Evolutionary conservation across 495 filamentous ascomycete genomes (phyloP), one percentile per base, ranked within the genome.

Genomic region (Aspergillus mulundensis): DNA sequence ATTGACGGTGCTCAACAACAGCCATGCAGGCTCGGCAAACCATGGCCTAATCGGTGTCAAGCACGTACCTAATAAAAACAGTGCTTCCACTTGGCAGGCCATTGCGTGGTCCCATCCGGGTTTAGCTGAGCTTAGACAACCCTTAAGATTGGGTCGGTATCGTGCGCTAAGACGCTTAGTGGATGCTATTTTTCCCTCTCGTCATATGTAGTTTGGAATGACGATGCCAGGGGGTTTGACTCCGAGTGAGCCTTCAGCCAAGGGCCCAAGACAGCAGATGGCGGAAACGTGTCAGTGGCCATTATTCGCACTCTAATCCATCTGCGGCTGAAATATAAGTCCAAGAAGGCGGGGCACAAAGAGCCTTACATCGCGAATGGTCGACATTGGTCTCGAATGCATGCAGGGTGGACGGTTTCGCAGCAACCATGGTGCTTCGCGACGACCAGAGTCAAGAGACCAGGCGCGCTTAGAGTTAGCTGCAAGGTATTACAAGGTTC

Each of bases 291-390:
- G 32, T 40, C 32, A 48, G 16, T 42, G 53, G 25, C 18, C 32
- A 32, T 50, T 34, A 40, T n/a, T 23, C 36, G 21, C 25, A 16
- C 53, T 11, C 41, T 43, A 50, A 11, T 28, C 21, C 24, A 28
- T 40, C 46, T 57, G 54, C 54, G 54, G 54, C 54, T 57, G 45
- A 57, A 46, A 36, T 11, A 49, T 50, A 45, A 56, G 53, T 34
- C 23, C 20, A 36, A 50, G 11, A 36, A 41, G 28, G 46, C 47
- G 54, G 54, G 54, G 45, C 45, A 19, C 3, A 23, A 50, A 50
- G 38, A 50, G 30, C 34, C 39, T 25, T 44, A 50, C 19, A 49
- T 14, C 14, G 38, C 38, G 38, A 18, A 41, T 57, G 25, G 54
- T 50, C 46, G 25, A 50, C 46, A 44, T 57, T 46, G 46, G 16